These are phyloP conservation scores for Wickerhamomyces hampshirensis DNA, from an alignment of 805 yeast genomes.

Conservation along the genomic window DNA sequence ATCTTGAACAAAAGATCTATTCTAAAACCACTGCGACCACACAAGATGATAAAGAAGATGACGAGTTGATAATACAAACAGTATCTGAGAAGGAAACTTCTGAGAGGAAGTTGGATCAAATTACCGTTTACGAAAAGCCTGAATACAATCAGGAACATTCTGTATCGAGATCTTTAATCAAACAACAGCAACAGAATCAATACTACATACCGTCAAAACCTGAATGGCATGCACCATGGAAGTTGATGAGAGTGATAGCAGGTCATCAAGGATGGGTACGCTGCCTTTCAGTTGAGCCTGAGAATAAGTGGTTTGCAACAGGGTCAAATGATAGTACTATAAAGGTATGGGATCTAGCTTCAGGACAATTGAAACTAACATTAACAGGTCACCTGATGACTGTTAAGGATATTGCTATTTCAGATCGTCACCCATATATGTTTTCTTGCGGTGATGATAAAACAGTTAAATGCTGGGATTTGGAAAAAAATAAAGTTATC, in stretches of 20 bases:
- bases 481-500: slow-evolving; percentile 76
- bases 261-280: slow-evolving; percentile 96
- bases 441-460: slow-evolving; percentile 94
- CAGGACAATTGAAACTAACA: slow-evolving; percentile 64
- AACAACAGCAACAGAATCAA: slow-evolving; percentile 12
- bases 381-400: slow-evolving; percentile 91
- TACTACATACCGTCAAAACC: slow-evolving; percentile 22
- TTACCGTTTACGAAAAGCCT: too few relatives aligned
- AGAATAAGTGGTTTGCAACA: slow-evolving; percentile 85
- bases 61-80: slow-evolving; percentile 5
- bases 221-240: slow-evolving; percentile 63
- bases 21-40: slow-evolving; percentile 1
- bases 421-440: slow-evolving; percentile 77
- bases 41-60: slow-evolving; percentile 6
- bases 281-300: slow-evolving; percentile 77
- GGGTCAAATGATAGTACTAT: slow-evolving; percentile 89
- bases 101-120: too few relatives aligned
- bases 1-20: slow-evolving; percentile 24
- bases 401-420: slow-evolving; percentile 70
- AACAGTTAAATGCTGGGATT: slow-evolving; percentile 91
- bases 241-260: slow-evolving; percentile 62
- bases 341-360: slow-evolving; percentile 85
- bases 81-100: too few relatives aligned
- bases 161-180: slow-evolving; percentile 12
- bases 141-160: slow-evolving; percentile 5